These are phyloP conservation scores for Daldinia decipiens DNA, from an alignment of 495 filamentous ascomycete genomes.

Conservation along the genomic window DNA sequence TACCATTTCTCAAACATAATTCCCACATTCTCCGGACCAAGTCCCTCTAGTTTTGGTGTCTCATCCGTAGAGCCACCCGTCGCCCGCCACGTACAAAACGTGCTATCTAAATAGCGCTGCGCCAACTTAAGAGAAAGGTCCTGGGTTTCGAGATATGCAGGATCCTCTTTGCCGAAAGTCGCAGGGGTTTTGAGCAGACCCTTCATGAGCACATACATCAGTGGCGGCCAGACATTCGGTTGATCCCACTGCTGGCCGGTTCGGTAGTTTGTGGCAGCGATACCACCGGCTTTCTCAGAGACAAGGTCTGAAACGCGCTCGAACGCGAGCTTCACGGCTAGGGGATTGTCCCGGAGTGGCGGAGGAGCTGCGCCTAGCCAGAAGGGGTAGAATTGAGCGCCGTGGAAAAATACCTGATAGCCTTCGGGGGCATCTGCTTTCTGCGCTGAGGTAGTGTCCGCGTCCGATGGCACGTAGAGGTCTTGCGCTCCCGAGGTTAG, in stretches of 20 bases:
- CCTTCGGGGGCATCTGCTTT: slow-evolving; percentile 50
- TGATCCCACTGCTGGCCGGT: slow-evolving; percentile 65
- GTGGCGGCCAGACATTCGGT: slow-evolving; percentile 63
- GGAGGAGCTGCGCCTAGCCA: slow-evolving; percentile 61
- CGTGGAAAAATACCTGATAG: slow-evolving; percentile 54
- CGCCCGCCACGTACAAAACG: slow-evolving; percentile 63
- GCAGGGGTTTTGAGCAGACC: slow-evolving; percentile 58
- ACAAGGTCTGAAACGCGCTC: slow-evolving; percentile 51
- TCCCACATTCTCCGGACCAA: slow-evolving; percentile 49
- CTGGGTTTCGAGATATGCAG: slow-evolving; percentile 53
- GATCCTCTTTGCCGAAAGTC: slow-evolving; percentile 57
- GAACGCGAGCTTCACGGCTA: slow-evolving; percentile 56
- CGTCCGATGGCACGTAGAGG: slow-evolving; percentile 53
- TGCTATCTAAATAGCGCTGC: slow-evolving; percentile 61
- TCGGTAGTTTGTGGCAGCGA: slow-evolving; percentile 56
- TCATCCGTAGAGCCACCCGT: slow-evolving; percentile 59
- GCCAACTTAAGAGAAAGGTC: slow-evolving; percentile 54
- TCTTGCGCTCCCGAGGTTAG: slow-evolving; percentile 55
- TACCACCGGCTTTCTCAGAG: slow-evolving; percentile 52
- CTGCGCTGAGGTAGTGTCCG: slow-evolving; percentile 48
- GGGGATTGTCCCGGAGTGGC: slow-evolving; percentile 56
- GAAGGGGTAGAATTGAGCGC: slow-evolving; percentile 62
- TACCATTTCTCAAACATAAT: slow-evolving; percentile 63
- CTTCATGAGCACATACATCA: slow-evolving; percentile 60
- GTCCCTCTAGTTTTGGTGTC: slow-evolving; percentile 55